Conservation (phyloP, 2,329 filamentous ascomycete genomes). For the Thelonectria olida region DNA sequence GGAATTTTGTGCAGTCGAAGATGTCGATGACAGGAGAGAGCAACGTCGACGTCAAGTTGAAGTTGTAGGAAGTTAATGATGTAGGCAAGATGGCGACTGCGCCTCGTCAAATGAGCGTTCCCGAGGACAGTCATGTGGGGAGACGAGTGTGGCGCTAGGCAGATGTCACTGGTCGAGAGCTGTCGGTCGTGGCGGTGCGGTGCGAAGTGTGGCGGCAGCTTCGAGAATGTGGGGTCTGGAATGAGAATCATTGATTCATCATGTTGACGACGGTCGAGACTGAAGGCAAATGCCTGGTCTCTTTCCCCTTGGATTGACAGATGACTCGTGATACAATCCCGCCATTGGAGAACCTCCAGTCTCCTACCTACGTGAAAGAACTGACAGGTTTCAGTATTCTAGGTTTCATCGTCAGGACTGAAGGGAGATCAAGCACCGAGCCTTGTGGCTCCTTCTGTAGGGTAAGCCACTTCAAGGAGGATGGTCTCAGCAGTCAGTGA, state of each 20-base stretch:
- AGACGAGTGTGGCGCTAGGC: constrained; percentile 35
- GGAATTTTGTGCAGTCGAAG: background rate
- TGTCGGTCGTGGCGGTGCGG: constrained; percentile 24
- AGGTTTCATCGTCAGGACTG: background rate
- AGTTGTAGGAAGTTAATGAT: constrained; percentile 33
- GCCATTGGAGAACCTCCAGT: too few relatives aligned
- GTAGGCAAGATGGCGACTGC: constrained; percentile 25
- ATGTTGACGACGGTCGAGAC: background rate
- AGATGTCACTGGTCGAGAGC: constrained; percentile 3
- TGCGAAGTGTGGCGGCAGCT: constrained; percentile 35
- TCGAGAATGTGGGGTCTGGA: constrained; percentile 1
- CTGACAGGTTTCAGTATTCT: background rate
- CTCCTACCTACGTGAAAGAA: too few relatives aligned
- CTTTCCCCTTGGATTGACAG: too few relatives aligned
- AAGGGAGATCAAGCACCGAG: background rate
- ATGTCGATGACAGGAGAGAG: constrained; percentile 23
- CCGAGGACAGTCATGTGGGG: constrained; percentile 34
- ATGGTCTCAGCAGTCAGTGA: too few relatives aligned
- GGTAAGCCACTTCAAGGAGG: background rate
- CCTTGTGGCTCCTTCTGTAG: background rate
- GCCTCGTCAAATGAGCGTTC: constrained; percentile 14
- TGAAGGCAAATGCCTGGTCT: background rate
- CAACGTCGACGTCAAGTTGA: constrained; percentile 24
- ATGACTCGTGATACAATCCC: too few relatives aligned
- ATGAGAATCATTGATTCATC: background rate